Conservation (phyloP, 2,329 filamentous ascomycete genomes). For the Aspergillus candidus region DNA sequence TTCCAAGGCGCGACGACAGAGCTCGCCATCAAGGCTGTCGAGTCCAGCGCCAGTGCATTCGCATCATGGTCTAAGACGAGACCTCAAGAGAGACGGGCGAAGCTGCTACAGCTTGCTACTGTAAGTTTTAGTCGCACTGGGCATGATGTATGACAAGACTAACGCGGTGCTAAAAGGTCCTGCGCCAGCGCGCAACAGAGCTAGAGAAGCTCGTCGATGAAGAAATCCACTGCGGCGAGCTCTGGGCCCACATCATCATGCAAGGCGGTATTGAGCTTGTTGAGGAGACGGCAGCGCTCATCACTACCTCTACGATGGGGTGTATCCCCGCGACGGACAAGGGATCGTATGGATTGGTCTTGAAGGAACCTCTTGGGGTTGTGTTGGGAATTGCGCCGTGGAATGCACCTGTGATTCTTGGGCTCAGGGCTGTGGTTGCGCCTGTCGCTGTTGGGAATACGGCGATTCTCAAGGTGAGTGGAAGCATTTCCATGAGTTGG, state of each 20-base stretch:
- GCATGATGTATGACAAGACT: background rate
- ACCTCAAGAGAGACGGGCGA: background rate
- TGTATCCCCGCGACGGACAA: constrained; percentile 41
- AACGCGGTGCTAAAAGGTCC: too few species aligned
- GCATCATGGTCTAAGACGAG: constrained; percentile 1
- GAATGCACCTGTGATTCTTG: constrained; percentile 48
- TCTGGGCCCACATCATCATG: constrained; percentile 2
- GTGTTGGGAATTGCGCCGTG: constrained; percentile 70
- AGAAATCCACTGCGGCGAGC: constrained; percentile 3
- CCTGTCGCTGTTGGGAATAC: constrained; percentile 65
- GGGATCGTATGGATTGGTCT: constrained; percentile 52
- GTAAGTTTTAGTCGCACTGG: background rate
- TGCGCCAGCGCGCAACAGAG: too few species aligned
- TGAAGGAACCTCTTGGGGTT: constrained; percentile 68
- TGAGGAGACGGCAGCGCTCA: constrained; percentile 11
- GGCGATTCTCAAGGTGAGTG: constrained; percentile 52
- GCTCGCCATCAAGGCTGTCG: constrained; percentile 4
- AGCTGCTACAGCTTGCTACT: background rate
- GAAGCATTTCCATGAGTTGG: background rate
- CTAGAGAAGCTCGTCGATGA: background rate
- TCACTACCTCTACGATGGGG: constrained; percentile 2
- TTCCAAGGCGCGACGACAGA: constrained; percentile 7
- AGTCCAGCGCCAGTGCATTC: constrained; percentile 3
- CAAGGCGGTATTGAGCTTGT: background rate
- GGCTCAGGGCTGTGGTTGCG: constrained; percentile 43